Evolutionary conservation across 2,329 filamentous ascomycete species (phyloP), one percentile per base, ranked within the genome.

Genomic region (Ceratocystis albifundus): DNA sequence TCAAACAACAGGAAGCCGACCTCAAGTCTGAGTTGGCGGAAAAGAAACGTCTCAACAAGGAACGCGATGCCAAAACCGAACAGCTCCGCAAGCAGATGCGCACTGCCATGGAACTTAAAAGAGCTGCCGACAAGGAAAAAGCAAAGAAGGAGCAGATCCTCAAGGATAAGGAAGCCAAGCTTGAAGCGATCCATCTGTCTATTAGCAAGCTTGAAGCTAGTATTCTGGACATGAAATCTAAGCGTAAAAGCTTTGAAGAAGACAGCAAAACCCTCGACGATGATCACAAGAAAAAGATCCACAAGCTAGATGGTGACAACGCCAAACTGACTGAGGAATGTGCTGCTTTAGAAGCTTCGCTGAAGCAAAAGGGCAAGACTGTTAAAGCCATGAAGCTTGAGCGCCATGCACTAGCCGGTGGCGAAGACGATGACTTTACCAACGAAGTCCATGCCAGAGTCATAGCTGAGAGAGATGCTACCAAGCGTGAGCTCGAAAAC

Each of bases 1-100:
- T 84, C 68, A 84, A 83, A 70, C 78, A 80, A n/a, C 76, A 83
- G 64, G 77, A 89, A 70, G 82, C 84, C 48, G 84, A 89, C 57
- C 74, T 96, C 41, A 84, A 87, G 65, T 85, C 85, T 67, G 90
- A 96, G 71, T 88, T 90, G 68, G 89, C 95, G 70, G 83, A 87
- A 63, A 85, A 96, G 74, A 87, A 83, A 71, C 86, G 87, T 69
- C 82, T 86, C 22, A 80, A 94, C 65, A 94, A 89, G 73, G 90
- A 96, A 72, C 96, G 95, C 74, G 93, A 97, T 70, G 90, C 95
- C 72, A 88, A 87, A 63, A 96, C 90, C 62, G 86, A 89, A 57
- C 90, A 91, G 72, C 77, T 96, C 65, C 90, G 88, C 72, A 88
- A 88, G 69, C 87, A 93, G 72, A 86, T 95, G 65, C 87, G 89